Conservation (phyloP, 2,329 filamentous ascomycete genomes). For the Ciborinia camelliae region DNA sequence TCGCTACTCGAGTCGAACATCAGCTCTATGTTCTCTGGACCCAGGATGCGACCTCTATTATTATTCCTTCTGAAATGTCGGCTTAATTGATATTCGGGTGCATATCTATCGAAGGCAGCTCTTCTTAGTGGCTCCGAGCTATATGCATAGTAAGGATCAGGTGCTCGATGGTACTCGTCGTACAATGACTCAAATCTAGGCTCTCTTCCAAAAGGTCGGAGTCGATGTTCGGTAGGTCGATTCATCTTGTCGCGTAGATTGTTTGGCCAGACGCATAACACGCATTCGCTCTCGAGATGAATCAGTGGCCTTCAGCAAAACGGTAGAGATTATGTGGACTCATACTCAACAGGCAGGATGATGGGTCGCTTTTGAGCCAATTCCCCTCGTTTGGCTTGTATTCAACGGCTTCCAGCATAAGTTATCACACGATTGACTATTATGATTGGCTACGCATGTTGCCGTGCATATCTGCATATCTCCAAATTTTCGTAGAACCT, state of each 20-base stretch:
- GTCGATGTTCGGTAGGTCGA: constrained; percentile 11
- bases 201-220: constrained; percentile 11
- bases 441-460: constrained; percentile 8
- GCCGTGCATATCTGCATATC: neutral
- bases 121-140: neutral
- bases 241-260: constrained; percentile 4
- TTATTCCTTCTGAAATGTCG: neutral
- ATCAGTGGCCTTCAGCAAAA: neutral
- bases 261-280: neutral
- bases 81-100: neutral
- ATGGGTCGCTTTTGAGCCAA: constrained; percentile 4
- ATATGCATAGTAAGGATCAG: neutral
- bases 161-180: neutral
- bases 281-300: neutral
- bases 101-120: neutral
- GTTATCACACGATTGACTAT: neutral
- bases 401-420: neutral
- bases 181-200: constrained; percentile 10
- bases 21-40: neutral
- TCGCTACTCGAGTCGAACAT: neutral
- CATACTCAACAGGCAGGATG: neutral
- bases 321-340: neutral
- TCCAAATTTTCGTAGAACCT: neutral
- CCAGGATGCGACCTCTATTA: neutral
- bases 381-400: neutral